These are phyloP conservation scores for Wallemia mellicola DNA, from an alignment of 1,284 basidiomycete species.

Conservation along the genomic window DNA sequence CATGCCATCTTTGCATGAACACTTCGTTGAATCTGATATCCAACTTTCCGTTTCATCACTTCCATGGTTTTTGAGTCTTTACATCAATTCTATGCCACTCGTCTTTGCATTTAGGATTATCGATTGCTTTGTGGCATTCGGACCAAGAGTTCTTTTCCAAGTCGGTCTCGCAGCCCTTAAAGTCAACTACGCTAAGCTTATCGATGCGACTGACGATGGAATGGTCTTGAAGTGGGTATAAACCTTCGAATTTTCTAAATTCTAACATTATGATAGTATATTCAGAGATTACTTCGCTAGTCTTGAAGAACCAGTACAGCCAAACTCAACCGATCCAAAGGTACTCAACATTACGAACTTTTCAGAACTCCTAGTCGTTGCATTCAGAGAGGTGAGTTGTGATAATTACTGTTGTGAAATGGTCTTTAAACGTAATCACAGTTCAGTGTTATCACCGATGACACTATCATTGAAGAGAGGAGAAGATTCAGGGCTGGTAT, in stretches of 20 bases:
- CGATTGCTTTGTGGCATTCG: constrained; percentile 98
- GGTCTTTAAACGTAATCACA: neutral
- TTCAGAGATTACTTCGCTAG: constrained; percentile 86
- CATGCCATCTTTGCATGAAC: constrained; percentile 59
- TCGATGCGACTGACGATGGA: constrained; percentile 92
- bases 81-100: constrained; percentile 96
- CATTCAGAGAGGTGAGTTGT: constrained; percentile 54
- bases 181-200: constrained; percentile 78
- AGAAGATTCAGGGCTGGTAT: constrained; percentile 66
- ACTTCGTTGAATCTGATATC: constrained; percentile 72
- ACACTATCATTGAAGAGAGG: constrained; percentile 67
- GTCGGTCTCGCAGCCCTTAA: constrained; percentile 75
- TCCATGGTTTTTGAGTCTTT: constrained; percentile 92
- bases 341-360: constrained; percentile 87
- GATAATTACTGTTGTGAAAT: neutral
- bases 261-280: too few relatives aligned
- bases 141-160: constrained; percentile 84
- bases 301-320: constrained; percentile 81
- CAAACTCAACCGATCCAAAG: constrained; percentile 57
- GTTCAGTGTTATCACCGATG: constrained; percentile 86
- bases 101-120: constrained; percentile 96
- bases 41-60: constrained; percentile 88
- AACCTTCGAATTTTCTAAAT: too few relatives aligned
- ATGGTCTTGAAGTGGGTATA: too few relatives aligned
- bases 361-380: constrained; percentile 82